Conservation (phyloP, 163 green algal species). For the Scenedesmus sp. region DNA sequence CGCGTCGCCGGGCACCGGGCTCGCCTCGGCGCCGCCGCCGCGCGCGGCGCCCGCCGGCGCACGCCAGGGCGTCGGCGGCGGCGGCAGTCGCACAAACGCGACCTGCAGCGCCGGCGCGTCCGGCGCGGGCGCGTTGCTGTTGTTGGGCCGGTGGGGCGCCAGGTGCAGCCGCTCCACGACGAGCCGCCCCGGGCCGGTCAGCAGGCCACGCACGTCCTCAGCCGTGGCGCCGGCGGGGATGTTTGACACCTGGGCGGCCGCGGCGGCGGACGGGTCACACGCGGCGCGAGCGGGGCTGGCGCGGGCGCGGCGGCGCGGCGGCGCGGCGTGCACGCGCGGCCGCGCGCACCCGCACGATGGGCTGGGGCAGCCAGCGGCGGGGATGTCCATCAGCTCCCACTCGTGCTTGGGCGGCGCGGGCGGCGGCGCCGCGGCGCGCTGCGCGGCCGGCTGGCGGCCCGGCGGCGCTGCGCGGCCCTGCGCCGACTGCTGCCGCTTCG, state of each 20-base stretch:
- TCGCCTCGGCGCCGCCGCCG: background rate
- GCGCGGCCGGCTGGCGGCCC: no score
- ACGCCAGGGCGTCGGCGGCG: slow-evolving; percentile 9
- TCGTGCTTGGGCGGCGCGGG: slow-evolving; percentile 29
- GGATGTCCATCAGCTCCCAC: slow-evolving; percentile 34
- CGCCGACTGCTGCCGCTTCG: background rate
- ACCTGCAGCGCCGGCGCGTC: slow-evolving; percentile 13
- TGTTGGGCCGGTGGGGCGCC: background rate
- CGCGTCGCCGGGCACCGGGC: background rate
- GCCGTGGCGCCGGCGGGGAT: slow-evolving; percentile 7
- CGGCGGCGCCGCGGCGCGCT: no score
- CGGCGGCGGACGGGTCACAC: background rate
- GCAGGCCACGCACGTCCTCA: background rate
- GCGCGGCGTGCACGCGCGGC: no score
- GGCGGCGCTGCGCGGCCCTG: no score
- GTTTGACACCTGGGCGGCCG: slow-evolving; percentile 22
- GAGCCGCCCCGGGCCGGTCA: slow-evolving; percentile 11
- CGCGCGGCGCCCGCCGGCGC: no score
- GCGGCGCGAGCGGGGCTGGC: no score
- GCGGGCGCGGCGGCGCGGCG: no score
- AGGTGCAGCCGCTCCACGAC: slow-evolving; percentile 20
- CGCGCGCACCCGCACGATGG: slow-evolving; percentile 25
- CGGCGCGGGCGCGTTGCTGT: background rate
- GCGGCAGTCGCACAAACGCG: slow-evolving; percentile 32
- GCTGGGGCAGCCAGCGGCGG: slow-evolving; percentile 41